A percentile compares a stretch with the other conserved stretches of the same genome.
Conservation (phyloP, 768 basidiomycete species). For the Suillus subluteus region DNA sequence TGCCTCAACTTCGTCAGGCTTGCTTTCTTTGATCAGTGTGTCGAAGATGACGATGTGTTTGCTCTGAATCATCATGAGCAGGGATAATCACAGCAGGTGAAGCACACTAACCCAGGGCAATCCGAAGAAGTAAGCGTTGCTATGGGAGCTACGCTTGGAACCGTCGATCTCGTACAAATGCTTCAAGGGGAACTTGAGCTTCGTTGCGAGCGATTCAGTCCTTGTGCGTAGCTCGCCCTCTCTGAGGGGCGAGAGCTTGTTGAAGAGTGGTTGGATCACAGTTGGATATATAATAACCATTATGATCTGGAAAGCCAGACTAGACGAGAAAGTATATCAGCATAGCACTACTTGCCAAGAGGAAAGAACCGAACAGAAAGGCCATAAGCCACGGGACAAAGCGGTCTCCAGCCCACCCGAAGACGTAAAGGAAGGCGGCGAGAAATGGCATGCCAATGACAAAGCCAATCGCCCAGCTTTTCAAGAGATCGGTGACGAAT, state of each 20-base stretch:
- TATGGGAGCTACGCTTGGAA: constrained; percentile 92
- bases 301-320: constrained; percentile 79
- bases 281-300: constrained; percentile 86
- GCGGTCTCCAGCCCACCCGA: constrained; percentile 90
- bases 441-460: constrained; percentile 85
- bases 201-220: constrained; percentile 76
- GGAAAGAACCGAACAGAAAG: constrained; percentile 67
- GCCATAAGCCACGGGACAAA: constrained; percentile 95
- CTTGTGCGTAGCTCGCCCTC: constrained; percentile 76
- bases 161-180: constrained; percentile 98
- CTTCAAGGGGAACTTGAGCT: constrained; percentile 91
- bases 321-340: constrained; percentile 31
- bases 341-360: not conserved
- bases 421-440: constrained; percentile 84
- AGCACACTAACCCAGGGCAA: constrained; percentile 77
- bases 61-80: constrained; percentile 48
- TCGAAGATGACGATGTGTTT: constrained; percentile 98
- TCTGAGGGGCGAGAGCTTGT: constrained; percentile 89
- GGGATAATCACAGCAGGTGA: not conserved
- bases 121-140: constrained; percentile 98
- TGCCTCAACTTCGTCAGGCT: constrained; percentile 92
- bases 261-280: constrained; percentile 94
- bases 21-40: constrained; percentile 90
- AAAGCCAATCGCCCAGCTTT: constrained; percentile 73
- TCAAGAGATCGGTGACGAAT: constrained; percentile 81